These are phyloP conservation scores for Plectranthus barbatus DNA, from an alignment of 257 asterid genomes.

Conservation along the genomic window DNA sequence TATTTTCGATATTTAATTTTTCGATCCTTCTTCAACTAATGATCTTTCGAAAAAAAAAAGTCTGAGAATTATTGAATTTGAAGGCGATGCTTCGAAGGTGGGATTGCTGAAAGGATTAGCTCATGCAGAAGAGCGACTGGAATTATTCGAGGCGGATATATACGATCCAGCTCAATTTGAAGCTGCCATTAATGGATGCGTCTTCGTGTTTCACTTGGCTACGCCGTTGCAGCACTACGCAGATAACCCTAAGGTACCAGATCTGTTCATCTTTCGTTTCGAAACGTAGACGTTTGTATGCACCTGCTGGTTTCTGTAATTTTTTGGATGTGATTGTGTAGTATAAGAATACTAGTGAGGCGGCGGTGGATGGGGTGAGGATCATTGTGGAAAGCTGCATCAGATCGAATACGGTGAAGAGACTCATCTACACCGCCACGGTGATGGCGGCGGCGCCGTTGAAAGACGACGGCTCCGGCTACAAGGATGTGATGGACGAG, in stretches of 20 bases:
- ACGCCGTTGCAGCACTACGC: constrained; percentile 45
- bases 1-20: background rate
- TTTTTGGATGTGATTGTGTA: background rate
- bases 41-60: background rate
- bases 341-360: constrained; percentile 47
- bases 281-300: too few relatives aligned
- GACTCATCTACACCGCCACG: constrained; percentile 40
- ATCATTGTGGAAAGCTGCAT: constrained; percentile 26
- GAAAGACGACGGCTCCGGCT: constrained; percentile 32
- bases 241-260: constrained; percentile 16
- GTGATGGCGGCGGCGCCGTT: constrained; percentile 40
- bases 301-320: too few relatives aligned
- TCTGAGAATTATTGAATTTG: background rate
- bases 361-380: constrained; percentile 38
- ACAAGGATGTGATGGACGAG: constrained; percentile 39
- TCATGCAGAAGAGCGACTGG: constrained; percentile 31
- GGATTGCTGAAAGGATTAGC: constrained; percentile 38
- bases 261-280: background rate
- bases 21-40: too few relatives aligned
- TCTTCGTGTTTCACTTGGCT: constrained; percentile 59
- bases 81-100: constrained; percentile 53
- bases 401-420: constrained; percentile 30
- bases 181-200: constrained; percentile 47
- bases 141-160: constrained; percentile 54
- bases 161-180: constrained; percentile 42